These are phyloP conservation scores for Saxophila tyrrhenica DNA, from an alignment of 495 filamentous ascomycete species.

Conservation along the genomic window DNA sequence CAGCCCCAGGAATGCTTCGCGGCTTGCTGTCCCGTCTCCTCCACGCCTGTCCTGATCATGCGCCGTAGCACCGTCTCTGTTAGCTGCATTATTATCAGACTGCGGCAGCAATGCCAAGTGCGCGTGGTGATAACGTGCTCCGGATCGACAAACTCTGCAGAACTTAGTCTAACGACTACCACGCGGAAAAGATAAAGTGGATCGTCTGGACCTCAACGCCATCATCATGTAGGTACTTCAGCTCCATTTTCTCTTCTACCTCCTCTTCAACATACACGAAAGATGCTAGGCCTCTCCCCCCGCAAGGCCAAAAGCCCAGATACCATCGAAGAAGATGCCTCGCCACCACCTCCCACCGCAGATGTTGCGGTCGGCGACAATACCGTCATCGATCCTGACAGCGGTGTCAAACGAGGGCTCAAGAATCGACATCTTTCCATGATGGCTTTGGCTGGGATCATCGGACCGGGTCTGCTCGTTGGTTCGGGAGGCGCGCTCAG, in stretches of 20 bases:
- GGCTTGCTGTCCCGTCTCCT: too few species aligned
- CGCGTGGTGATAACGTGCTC: too few species aligned
- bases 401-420: constrained; percentile 21
- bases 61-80: too few species aligned
- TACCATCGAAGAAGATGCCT: background rate
- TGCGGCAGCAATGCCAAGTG: too few species aligned
- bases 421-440: constrained; percentile 23
- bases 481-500: constrained; percentile 20
- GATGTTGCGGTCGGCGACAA: background rate
- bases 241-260: background rate
- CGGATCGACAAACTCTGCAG: too few species aligned
- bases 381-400: constrained; percentile 10
- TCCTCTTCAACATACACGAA: background rate
- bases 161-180: too few species aligned
- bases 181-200: too few species aligned
- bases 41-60: too few species aligned
- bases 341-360: background rate
- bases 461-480: constrained; percentile 25
- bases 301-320: background rate
- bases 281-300: background rate
- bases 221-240: too few species aligned
- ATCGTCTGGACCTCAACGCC: too few species aligned
- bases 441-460: constrained; percentile 23
- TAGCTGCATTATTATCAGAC: too few species aligned
- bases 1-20: too few species aligned